These are phyloP conservation scores for Pleurotus ostreatus DNA, from an alignment of 768 basidiomycete species.

Conservation along the genomic window DNA sequence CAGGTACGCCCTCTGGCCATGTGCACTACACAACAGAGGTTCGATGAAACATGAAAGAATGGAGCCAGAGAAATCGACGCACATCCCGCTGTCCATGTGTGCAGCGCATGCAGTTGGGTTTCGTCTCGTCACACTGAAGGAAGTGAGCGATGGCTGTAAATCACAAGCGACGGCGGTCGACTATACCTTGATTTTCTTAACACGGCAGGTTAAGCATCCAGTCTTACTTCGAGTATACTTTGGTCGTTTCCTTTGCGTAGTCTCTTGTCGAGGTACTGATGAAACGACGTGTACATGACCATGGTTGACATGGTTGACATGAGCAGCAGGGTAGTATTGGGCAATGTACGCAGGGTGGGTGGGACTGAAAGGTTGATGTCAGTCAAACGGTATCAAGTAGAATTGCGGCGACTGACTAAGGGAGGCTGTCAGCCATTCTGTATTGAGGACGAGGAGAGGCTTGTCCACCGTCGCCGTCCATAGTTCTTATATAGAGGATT, in stretches of 20 bases:
- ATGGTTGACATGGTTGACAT: slow-evolving; percentile 33
- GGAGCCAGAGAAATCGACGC: slow-evolving; percentile 19
- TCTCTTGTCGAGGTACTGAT: slow-evolving; percentile 45
- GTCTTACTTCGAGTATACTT: slow-evolving; percentile 96
- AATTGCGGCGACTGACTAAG: slow-evolving; percentile 43
- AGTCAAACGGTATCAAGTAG: slow-evolving; percentile 8
- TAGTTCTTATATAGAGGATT: slow-evolving; percentile 50
- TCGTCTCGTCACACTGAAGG: slow-evolving; percentile 82
- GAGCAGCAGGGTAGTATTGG: slow-evolving; percentile 36
- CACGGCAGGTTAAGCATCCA: slow-evolving; percentile 89
- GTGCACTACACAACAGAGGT: slow-evolving; percentile 51
- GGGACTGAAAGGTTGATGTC: slow-evolving; percentile 22
- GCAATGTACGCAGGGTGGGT: slow-evolving; percentile 39
- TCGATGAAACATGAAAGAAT: not conserved
- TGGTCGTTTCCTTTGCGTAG: slow-evolving; percentile 68
- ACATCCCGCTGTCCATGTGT: slow-evolving; percentile 83
- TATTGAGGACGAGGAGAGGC: slow-evolving; percentile 35
- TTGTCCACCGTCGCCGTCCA: slow-evolving; percentile 35
- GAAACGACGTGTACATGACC: slow-evolving; percentile 45
- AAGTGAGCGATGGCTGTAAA: slow-evolving; percentile 1
- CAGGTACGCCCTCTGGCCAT: slow-evolving; percentile 78
- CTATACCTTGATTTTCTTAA: slow-evolving; percentile 90
- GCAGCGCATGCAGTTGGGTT: slow-evolving; percentile 85
- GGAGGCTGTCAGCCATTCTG: slow-evolving; percentile 48
- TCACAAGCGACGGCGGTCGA: slow-evolving; percentile 8